phyloP scores from a whole-genome alignment of 345 rosid species.

The Boechera stricta region DNA sequence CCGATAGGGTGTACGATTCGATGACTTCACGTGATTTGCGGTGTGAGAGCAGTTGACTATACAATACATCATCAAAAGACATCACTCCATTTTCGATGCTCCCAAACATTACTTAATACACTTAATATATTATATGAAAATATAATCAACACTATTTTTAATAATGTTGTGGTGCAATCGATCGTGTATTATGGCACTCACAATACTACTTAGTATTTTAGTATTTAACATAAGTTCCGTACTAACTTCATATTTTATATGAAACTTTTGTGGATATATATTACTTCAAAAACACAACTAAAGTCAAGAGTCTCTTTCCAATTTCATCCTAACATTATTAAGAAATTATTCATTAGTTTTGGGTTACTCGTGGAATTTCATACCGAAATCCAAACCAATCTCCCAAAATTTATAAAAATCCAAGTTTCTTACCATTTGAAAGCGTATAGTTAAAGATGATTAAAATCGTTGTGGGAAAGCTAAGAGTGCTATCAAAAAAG shows the following conservation, averaged over 20 bases:
- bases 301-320: background rate
- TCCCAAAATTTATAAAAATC: too few relatives aligned
- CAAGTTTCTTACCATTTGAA: too few relatives aligned
- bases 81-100: conserved; percentile 42
- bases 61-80: conserved; percentile 36
- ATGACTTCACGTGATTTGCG: conserved; percentile 49
- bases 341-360: too few relatives aligned
- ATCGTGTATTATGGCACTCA: conserved; percentile 2
- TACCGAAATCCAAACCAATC: too few relatives aligned
- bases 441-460: too few relatives aligned
- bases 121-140: background rate
- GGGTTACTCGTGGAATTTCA: too few relatives aligned
- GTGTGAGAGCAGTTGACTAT: conserved; percentile 49
- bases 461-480: too few relatives aligned
- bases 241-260: background rate
- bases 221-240: conserved; percentile 7
- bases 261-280: background rate
- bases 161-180: background rate
- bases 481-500: too few relatives aligned
- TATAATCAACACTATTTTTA: background rate
- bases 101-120: conserved; percentile 31
- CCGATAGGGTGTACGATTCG: conserved; percentile 44
- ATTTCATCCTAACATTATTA: background rate
- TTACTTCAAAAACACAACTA: background rate
- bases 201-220: background rate